A percentile compares a stretch with the other conserved stretches of the same genome.
These are phyloP conservation scores for Blumeria graminis DNA, from an alignment of 2,329 filamentous ascomycete genomes.

Conservation along the genomic window DNA sequence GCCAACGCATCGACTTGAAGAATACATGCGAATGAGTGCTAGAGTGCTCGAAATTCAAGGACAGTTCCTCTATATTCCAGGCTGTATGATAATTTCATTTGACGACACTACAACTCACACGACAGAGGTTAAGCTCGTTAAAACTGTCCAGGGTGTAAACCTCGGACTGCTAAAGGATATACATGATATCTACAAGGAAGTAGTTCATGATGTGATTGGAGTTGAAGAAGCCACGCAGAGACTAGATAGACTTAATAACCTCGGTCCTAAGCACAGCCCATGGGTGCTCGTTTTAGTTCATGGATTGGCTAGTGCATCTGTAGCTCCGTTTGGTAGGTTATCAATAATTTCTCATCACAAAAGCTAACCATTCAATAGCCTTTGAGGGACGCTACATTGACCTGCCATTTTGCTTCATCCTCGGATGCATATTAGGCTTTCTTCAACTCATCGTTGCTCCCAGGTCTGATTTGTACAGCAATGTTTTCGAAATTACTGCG, in stretches of 20 bases:
- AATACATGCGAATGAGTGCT: conserved; percentile 78
- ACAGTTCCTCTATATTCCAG: conserved; percentile 74
- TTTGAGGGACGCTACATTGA: conserved; percentile 50
- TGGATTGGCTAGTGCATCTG: conserved; percentile 45
- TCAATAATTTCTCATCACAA: neutral
- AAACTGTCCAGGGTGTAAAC: conserved; percentile 43
- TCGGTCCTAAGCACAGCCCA: conserved; percentile 22
- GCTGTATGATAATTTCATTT: conserved; percentile 87
- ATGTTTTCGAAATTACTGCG: conserved; percentile 39
- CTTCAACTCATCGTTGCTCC: conserved; percentile 48
- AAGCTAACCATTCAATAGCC: conserved; percentile 18
- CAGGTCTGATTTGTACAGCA: conserved; percentile 40
- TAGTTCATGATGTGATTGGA: conserved; percentile 52
- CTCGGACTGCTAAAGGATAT: conserved; percentile 50
- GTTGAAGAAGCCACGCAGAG: conserved; percentile 43
- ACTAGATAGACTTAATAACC: conserved; percentile 29
- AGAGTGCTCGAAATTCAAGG: conserved; percentile 73
- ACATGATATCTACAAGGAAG: conserved; percentile 58
- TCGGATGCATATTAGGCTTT: conserved; percentile 45
- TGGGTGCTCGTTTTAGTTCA: conserved; percentile 38
- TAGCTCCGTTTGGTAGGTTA: conserved; percentile 35
- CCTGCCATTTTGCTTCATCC: conserved; percentile 43
- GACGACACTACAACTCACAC: conserved; percentile 51
- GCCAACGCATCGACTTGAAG: conserved; percentile 72
- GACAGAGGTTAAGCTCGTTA: conserved; percentile 55